Evolutionary conservation across 2,329 filamentous ascomycete species (phyloP).

Genomic region (Ophiostoma sp.): DNA sequence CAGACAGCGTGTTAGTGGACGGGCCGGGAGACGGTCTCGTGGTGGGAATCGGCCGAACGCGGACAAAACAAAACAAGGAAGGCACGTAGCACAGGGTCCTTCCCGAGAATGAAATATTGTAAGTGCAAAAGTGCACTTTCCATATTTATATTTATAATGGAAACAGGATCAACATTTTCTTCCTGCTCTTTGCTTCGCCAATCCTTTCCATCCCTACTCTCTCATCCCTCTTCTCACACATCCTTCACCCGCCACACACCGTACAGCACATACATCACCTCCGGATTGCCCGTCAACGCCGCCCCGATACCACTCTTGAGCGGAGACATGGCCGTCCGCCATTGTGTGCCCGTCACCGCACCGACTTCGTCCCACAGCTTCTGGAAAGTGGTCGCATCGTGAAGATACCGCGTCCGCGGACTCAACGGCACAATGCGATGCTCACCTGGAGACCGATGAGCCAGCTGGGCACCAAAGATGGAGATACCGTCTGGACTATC

Average conservation of each 20-base stretch:
- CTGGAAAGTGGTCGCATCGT: conserved; percentile 44
- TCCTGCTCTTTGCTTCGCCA: background rate
- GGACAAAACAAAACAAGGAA: conserved; percentile 11
- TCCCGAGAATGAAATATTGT: background rate
- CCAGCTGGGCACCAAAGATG: conserved; percentile 34
- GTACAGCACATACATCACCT: background rate
- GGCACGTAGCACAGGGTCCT: background rate
- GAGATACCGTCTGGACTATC: background rate
- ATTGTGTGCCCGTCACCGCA: conserved; percentile 33
- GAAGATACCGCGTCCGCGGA: conserved; percentile 36
- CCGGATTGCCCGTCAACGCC: background rate
- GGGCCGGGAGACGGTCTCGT: background rate
- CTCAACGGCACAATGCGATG: conserved; percentile 29
- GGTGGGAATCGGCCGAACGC: conserved; percentile 7
- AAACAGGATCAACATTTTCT: background rate
- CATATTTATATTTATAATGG: background rate
- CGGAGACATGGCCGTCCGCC: conserved; percentile 21
- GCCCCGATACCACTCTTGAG: background rate
- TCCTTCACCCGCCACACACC: background rate
- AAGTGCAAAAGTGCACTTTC: background rate
- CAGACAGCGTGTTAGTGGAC: background rate
- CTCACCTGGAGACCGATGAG: conserved; percentile 32
- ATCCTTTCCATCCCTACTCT: background rate
- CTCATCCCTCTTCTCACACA: background rate
- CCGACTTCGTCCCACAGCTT: conserved; percentile 42